phyloP scores from a whole-genome alignment of 140 eudicot species.

The Cichorium intybus region DNA sequence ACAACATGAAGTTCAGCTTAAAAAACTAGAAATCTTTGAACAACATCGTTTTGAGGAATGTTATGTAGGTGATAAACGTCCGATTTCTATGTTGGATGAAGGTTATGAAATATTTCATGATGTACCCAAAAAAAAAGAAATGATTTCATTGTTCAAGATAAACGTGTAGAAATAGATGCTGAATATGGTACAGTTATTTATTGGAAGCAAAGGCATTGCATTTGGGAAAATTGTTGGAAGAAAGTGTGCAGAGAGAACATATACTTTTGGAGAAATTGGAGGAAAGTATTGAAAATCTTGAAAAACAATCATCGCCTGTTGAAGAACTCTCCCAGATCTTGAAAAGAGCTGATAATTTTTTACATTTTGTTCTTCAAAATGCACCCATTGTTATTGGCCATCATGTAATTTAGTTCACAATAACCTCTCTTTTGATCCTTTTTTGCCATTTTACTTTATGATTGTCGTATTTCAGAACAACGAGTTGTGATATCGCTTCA shows the following conservation, averaged over 20 bases:
- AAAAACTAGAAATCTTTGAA: conserved; percentile 45
- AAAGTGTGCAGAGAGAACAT: conserved; percentile 39
- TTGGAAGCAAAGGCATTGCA: conserved; percentile 58
- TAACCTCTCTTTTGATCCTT: too few relatives aligned
- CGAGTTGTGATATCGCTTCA: conserved; percentile 62
- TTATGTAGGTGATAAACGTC: conserved; percentile 42
- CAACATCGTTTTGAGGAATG: conserved; percentile 47
- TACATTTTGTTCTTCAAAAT: conserved; percentile 71
- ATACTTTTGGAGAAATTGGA: conserved; percentile 31
- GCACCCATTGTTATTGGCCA: conserved; percentile 76
- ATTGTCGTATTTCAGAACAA: too few relatives aligned
- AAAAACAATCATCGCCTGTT: conserved; percentile 67
- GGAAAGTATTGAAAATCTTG: conserved; percentile 50
- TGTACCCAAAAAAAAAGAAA: conserved; percentile 36
- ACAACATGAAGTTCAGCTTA: conserved; percentile 46
- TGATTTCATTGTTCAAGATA: conserved; percentile 33
- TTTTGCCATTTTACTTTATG: too few relatives aligned
- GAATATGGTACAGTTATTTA: conserved; percentile 44
- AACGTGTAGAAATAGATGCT: conserved; percentile 43
- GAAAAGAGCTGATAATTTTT: conserved; percentile 66
- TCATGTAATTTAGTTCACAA: too few relatives aligned
- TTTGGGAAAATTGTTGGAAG: conserved; percentile 46
- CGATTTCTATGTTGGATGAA: conserved; percentile 37
- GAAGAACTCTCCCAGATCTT: conserved; percentile 63
- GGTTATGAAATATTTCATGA: conserved; percentile 35